Evolutionary conservation across 108 stramenopile genomes (phyloP).

Genomic region (Mayamaea pseudoterrestris): DNA sequence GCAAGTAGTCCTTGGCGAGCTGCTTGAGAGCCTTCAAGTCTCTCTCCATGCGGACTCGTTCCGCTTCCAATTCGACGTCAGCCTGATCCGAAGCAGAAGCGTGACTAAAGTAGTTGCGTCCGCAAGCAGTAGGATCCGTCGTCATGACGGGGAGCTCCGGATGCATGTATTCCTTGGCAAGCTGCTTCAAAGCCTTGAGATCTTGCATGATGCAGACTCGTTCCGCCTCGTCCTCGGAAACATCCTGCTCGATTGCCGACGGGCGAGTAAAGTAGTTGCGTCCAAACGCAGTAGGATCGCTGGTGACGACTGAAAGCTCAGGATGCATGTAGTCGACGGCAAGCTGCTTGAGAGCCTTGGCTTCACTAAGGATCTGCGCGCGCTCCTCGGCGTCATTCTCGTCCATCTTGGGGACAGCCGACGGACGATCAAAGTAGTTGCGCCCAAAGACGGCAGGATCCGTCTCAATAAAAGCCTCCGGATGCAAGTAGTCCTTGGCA

Average conservation of each 20-base stretch:
- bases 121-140: slow-evolving; percentile 19
- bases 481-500: slow-evolving; percentile 25
- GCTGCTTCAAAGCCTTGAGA: slow-evolving; percentile 26
- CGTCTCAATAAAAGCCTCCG: slow-evolving; percentile 18
- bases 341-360: slow-evolving; percentile 34
- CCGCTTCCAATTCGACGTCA: slow-evolving; percentile 26
- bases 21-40: slow-evolving; percentile 36
- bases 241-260: slow-evolving; percentile 18
- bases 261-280: slow-evolving; percentile 41
- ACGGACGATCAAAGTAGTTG: slow-evolving; percentile 37
- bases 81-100: slow-evolving; percentile 30
- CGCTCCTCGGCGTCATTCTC: slow-evolving; percentile 64
- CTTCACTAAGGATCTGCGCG: slow-evolving; percentile 50
- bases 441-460: slow-evolving; percentile 21
- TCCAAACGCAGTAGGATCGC: slow-evolving; percentile 19
- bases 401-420: slow-evolving; percentile 14
- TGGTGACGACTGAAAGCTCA: slow-evolving; percentile 28
- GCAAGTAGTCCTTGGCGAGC: slow-evolving; percentile 35
- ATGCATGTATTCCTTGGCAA: slow-evolving; percentile 24
- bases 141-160: slow-evolving; percentile 21
- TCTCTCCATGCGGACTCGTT: slow-evolving; percentile 36
- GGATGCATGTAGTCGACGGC: slow-evolving; percentile 54
- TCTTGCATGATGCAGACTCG: slow-evolving; percentile 45
- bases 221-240: slow-evolving; percentile 26
- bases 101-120: slow-evolving; percentile 40